Conservation (phyloP, 2,329 filamentous ascomycete species). For the Xylaria polymorpha region DNA sequence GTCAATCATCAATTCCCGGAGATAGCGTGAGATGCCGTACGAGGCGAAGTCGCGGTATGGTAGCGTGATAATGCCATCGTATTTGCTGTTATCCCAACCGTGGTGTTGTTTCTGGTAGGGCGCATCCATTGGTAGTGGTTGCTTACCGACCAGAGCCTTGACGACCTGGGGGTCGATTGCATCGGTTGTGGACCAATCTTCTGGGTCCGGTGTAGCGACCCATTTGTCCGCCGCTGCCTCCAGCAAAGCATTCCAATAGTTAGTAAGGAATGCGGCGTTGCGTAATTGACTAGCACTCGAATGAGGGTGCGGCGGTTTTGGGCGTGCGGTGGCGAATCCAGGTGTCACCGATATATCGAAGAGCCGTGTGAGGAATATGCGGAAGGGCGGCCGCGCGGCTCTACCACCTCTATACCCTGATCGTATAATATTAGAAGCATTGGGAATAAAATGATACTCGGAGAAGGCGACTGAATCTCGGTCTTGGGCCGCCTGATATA, state of each 20-base stretch:
- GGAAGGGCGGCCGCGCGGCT: conserved; percentile 53
- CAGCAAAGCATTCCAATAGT: conserved; percentile 62
- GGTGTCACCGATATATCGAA: conserved; percentile 67
- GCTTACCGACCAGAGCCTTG: conserved; percentile 37
- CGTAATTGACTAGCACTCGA: conserved; percentile 63
- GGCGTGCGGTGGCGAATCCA: conserved; percentile 61
- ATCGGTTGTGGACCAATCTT: conserved; percentile 34
- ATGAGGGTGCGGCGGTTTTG: conserved; percentile 58
- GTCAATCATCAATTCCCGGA: conserved; percentile 61
- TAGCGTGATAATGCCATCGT: conserved; percentile 36
- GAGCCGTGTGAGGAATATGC: conserved; percentile 62
- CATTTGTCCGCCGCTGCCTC: conserved; percentile 57
- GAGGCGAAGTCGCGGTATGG: conserved; percentile 56
- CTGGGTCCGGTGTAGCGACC: conserved; percentile 51
- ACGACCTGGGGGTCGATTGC: conserved; percentile 39
- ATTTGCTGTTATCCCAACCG: background rate
- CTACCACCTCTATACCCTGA: conserved; percentile 39
- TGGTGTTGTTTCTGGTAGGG: conserved; percentile 16
- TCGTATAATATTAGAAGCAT: conserved; percentile 33
- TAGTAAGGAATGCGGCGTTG: conserved; percentile 64
- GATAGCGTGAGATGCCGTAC: conserved; percentile 54
- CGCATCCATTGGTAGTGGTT: conserved; percentile 13
- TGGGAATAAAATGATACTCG: conserved; percentile 53
- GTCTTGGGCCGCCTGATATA: conserved; percentile 59
- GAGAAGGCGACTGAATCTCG: conserved; percentile 59